Percentiles rank a stretch among this genome's conserved stretches.
These are phyloP conservation scores for Xylaria venustula DNA, from an alignment of 495 filamentous ascomycete genomes.

Conservation along the genomic window DNA sequence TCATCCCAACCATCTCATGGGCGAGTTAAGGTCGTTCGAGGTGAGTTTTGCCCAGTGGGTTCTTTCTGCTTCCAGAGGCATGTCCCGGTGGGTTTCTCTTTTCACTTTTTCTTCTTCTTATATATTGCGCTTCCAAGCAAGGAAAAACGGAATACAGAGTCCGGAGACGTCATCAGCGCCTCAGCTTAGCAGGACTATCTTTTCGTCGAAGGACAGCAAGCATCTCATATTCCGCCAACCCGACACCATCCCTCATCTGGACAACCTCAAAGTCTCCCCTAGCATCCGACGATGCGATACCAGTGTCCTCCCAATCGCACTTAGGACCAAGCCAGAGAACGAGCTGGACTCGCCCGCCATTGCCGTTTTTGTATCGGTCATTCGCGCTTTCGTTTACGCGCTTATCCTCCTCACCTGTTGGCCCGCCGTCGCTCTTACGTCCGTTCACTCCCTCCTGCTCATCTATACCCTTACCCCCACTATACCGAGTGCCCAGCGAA, in stretches of 20 bases:
- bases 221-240: constrained; percentile 12
- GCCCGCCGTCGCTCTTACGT: too few species aligned
- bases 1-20: too few species aligned
- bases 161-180: not conserved
- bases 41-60: too few species aligned
- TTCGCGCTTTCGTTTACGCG: not conserved
- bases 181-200: not conserved
- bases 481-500: not conserved
- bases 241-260: not conserved
- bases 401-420: not conserved
- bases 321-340: constrained; percentile 11
- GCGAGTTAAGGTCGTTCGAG: too few species aligned
- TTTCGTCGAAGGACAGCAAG: constrained; percentile 1
- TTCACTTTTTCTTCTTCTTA: not conserved
- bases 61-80: too few species aligned
- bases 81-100: too few species aligned
- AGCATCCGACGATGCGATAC: not conserved
- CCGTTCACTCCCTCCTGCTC: not conserved
- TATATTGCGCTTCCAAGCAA: not conserved
- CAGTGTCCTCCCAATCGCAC: constrained; percentile 11
- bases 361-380: too few species aligned
- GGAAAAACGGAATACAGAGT: too few species aligned
- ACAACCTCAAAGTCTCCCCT: constrained; percentile 8
- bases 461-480: not conserved
- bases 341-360: not conserved